These are phyloP conservation scores for Samsoniella hepiali DNA, from an alignment of 2,329 filamentous ascomycete genomes.

Conservation along the genomic window DNA sequence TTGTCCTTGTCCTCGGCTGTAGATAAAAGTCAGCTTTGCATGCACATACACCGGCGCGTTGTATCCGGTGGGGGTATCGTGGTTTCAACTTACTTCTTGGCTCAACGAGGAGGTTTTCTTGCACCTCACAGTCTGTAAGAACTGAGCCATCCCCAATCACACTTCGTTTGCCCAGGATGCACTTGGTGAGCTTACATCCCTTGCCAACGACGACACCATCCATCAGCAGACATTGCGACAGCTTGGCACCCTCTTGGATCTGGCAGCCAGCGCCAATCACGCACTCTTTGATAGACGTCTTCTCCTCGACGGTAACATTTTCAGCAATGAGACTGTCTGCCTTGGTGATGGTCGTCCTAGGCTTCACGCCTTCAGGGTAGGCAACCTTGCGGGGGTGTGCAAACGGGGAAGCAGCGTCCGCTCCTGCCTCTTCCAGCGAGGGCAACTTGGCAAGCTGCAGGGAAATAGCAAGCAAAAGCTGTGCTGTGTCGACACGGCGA, in stretches of 20 bases:
- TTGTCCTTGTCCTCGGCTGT: conserved; percentile 64
- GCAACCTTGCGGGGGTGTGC: conserved; percentile 78
- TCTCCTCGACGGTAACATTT: conserved; percentile 85
- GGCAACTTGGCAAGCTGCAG: conserved; percentile 82
- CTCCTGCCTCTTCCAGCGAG: conserved; percentile 62
- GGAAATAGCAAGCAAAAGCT: conserved; percentile 76
- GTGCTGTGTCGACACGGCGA: conserved; percentile 82
- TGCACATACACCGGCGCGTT: conserved; percentile 15
- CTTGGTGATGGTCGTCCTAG: conserved; percentile 76
- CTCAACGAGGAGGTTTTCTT: conserved; percentile 83
- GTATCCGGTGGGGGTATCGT: not conserved
- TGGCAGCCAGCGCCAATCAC: conserved; percentile 86
- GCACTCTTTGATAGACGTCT: conserved; percentile 86
- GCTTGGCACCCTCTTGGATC: conserved; percentile 78
- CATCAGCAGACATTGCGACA: conserved; percentile 89
- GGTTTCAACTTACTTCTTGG: conserved; percentile 58
- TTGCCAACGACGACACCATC: conserved; percentile 84
- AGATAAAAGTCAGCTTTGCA: conserved; percentile 20
- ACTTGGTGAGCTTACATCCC: conserved; percentile 80
- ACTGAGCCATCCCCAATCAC: conserved; percentile 77
- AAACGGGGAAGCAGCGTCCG: conserved; percentile 63
- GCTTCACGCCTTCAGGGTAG: conserved; percentile 76
- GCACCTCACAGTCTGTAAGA: conserved; percentile 88
- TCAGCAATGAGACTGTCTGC: conserved; percentile 80
- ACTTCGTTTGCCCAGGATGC: conserved; percentile 77